Evolutionary conservation across 1,284 basidiomycete species (phyloP).

Genomic region (Waitea zeae): DNA sequence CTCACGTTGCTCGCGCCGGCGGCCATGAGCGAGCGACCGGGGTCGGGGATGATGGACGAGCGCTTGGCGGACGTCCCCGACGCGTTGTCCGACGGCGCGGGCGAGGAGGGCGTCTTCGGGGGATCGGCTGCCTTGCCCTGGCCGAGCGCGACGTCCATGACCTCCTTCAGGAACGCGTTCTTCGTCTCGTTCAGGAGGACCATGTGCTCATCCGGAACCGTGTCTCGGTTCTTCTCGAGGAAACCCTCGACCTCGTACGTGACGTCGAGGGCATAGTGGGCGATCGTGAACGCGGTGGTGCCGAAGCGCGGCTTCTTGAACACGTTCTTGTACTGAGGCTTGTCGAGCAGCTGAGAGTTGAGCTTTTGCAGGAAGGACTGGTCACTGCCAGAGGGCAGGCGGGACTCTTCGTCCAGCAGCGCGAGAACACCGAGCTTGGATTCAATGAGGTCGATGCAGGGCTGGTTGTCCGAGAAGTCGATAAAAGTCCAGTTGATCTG

Average conservation of each 20-base stretch:
- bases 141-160: conserved; percentile 77
- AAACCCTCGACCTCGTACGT: conserved; percentile 98
- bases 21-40: conserved; percentile 60
- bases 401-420: conserved; percentile 94
- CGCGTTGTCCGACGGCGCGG: conserved; percentile 55
- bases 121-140: conserved; percentile 51
- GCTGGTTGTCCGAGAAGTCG: conserved; percentile 98
- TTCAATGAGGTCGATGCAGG: conserved; percentile 97
- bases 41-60: conserved; percentile 71
- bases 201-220: conserved; percentile 97
- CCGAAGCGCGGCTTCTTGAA: conserved; percentile 99
- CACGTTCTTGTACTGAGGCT: conserved; percentile 74
- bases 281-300: conserved; percentile 92
- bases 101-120: conserved; percentile 40
- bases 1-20: too few species aligned
- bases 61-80: conserved; percentile 59
- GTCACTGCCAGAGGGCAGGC: conserved; percentile 88
- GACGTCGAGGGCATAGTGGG: conserved; percentile 96
- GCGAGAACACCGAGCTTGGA: conserved; percentile 92
- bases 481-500: conserved; percentile 99
- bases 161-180: conserved; percentile 89
- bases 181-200: conserved; percentile 70
- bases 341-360: conserved; percentile 61
- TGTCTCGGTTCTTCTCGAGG: conserved; percentile 97
- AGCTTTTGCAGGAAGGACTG: conserved; percentile 90